Percentiles rank a stretch among this genome's conserved stretches.
phyloP scores from a whole-genome alignment of 345 rosid species.

The Mercurialis annua region DNA sequence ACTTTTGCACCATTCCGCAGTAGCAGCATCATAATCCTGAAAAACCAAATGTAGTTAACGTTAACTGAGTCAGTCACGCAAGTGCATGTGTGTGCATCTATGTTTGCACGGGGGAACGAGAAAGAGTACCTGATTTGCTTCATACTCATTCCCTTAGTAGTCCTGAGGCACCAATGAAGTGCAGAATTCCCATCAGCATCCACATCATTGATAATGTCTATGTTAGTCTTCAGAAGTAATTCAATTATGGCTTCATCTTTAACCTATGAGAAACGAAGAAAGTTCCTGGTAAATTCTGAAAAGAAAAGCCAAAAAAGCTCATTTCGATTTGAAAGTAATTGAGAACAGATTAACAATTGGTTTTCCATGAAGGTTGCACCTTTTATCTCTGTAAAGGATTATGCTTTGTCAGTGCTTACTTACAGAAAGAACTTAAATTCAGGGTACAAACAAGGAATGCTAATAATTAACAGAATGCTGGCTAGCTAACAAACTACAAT shows the following conservation, averaged over 20 bases:
- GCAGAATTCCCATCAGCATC: constrained; percentile 75
- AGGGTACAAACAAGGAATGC: neutral
- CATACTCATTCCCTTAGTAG: constrained; percentile 45
- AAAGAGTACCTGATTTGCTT: constrained; percentile 56
- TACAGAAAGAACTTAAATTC: constrained; percentile 5
- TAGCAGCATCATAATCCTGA: constrained; percentile 62
- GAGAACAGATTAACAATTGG: neutral
- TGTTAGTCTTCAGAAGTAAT: constrained; percentile 56
- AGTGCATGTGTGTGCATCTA: neutral
- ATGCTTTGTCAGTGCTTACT: neutral
- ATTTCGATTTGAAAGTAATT: neutral
- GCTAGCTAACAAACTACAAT: neutral
- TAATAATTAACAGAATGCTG: neutral
- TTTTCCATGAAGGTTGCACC: neutral
- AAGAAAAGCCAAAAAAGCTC: neutral
- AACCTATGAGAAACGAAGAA: constrained; percentile 40
- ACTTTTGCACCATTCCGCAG: constrained; percentile 56
- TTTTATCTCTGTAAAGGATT: neutral
- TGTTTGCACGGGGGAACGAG: constrained; percentile 6
- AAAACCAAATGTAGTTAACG: constrained; percentile 12
- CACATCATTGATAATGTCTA: constrained; percentile 51
- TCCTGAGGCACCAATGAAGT: constrained; percentile 67
- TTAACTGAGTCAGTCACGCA: neutral
- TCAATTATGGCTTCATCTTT: constrained; percentile 70
- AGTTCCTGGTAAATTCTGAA: constrained; percentile 3